Evolutionary conservation across 345 rosid species (phyloP), one percentile per base, ranked within the genome.

Genomic region (Salix udensis): DNA sequence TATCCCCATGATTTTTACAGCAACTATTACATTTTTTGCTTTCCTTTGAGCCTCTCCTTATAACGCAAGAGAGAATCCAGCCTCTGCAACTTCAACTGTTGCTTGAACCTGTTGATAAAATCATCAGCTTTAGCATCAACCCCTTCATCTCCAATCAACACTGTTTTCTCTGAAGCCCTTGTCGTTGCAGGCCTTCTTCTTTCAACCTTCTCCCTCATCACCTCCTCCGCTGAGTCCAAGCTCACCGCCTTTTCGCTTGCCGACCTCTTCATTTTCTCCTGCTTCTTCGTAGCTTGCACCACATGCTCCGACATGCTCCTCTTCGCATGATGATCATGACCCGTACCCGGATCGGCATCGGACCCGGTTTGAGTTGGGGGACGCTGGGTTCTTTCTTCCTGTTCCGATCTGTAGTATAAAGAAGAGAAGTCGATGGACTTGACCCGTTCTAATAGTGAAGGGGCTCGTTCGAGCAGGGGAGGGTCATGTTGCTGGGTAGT

Each of bases 371-470:
- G 74, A 66, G 70, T 18, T 5, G 5, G 37, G 31, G 55, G 37
- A 44, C 16, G 14, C 12, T 12, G 48, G 16, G 15, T 44, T 39
- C 72, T 85, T 7, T 58, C 44, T 26, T 40, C 74, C 44, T 26
- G 46, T 18, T 36, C 74, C 21, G 65, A 53, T 9, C 65, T 53
- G 80, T 85, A 82, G 65, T 67, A n/a, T 7, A 80, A 40, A 5
- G 88, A 67, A 0, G 84, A 28, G 66, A 84, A 34, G 64, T 88
- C 78, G 37, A 90, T 80, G 72, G 97, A 90, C 84, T 85, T 89
- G 74, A 92, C 88, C 9, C 94, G 86, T 46, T 88, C 88, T 12
- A 91, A 39, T 39, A 92, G 75, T 5, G 95, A 91, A 2, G 94
- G 91, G 37, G 88, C 76, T 37, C 93, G 87, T n/a, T 73, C 76